Base-by-base conservation (phyloP, 2,329 filamentous ascomycete species). In the Fusarium mangiferae region DNA sequence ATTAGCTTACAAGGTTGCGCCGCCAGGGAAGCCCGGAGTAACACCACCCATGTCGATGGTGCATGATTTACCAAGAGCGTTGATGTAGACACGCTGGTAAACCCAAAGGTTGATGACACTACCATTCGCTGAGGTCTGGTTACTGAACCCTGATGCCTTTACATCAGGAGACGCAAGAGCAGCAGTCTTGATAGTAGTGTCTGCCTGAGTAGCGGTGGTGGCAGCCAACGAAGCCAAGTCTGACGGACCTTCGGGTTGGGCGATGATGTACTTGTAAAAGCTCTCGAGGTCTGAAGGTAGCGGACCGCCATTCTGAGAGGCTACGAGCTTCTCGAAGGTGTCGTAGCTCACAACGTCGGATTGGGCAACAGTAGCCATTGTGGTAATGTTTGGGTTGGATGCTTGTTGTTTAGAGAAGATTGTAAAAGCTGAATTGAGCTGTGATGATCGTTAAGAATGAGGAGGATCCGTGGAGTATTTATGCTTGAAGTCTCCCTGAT, bases 391-490 rank as follows among this genome's bases (percentile, higher is more conserved):
- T 22, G 13, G 0, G 13, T 10, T 28, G 13, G 13, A 28, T 22
- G 3, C 7, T 10, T 22, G 13, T 46, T 42, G 5, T 24, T 17
- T 7, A 6, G 22, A 15, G 14, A 42, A 17, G 6, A 3, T n/a
- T 24, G 15, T 42, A 7, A 39, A 20, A 20, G 17, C 14, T 42
- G n/a, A 42, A 24, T 42, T n/a, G n/a, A 42, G 26, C 26, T 46
- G 13, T 8, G 6, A 28, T 46, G 13, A 28, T 1, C 1, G 2
- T 10, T 28, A 3, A 15, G 1, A 46, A 7, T 22, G 26, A 46
- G 7, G 3, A 6, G 8, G 4, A 22, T 22, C 4, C 4, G 13
- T 46, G 0, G 18, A 28, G 0, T 46, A 46, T 28, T 46, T 46
- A 46, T 46, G 10, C 18, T 22, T 2, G 5, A 28, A 7, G 26